Conservation (phyloP, 2,329 filamentous ascomycete species). For the Diaporthe ilicicola region DNA sequence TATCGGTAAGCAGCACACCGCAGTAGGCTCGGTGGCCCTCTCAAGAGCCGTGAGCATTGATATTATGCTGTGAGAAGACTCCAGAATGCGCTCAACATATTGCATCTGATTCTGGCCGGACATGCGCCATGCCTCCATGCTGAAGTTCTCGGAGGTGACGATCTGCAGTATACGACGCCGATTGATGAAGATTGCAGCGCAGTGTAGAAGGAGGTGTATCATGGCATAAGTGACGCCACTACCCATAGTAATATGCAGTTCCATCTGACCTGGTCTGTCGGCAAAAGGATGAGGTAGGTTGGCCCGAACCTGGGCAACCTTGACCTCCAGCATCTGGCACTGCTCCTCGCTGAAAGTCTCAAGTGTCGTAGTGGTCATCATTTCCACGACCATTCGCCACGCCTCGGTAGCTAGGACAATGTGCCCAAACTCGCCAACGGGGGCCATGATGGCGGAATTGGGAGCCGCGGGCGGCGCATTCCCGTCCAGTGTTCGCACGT, state of each 20-base stretch:
- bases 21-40: constrained; percentile 64
- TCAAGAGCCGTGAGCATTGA: constrained; percentile 64
- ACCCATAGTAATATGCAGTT: constrained; percentile 70
- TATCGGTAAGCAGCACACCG: constrained; percentile 67
- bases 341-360: constrained; percentile 63
- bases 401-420: constrained; percentile 68
- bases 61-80: constrained; percentile 66
- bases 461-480: constrained; percentile 47
- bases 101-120: constrained; percentile 58
- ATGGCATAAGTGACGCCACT: constrained; percentile 70
- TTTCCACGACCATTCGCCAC: constrained; percentile 69
- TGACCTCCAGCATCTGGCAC: constrained; percentile 58
- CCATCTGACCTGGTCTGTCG: constrained; percentile 69
- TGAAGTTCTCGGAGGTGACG: constrained; percentile 62
- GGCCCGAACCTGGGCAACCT: constrained; percentile 63
- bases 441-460: constrained; percentile 51
- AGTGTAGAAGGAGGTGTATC: constrained; percentile 69
- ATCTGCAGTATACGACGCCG: constrained; percentile 66
- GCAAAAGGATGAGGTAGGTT: constrained; percentile 67
- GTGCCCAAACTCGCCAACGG: constrained; percentile 69
- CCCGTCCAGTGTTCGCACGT: constrained; percentile 63
- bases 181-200: constrained; percentile 68
- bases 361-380: constrained; percentile 64
- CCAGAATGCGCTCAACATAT: constrained; percentile 64
- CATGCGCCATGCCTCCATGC: constrained; percentile 61